Percentiles rank a stretch among this genome's conserved stretches.
These are phyloP conservation scores for Lophium mytilinum DNA, from an alignment of 495 filamentous ascomycete species.

Conservation along the genomic window DNA sequence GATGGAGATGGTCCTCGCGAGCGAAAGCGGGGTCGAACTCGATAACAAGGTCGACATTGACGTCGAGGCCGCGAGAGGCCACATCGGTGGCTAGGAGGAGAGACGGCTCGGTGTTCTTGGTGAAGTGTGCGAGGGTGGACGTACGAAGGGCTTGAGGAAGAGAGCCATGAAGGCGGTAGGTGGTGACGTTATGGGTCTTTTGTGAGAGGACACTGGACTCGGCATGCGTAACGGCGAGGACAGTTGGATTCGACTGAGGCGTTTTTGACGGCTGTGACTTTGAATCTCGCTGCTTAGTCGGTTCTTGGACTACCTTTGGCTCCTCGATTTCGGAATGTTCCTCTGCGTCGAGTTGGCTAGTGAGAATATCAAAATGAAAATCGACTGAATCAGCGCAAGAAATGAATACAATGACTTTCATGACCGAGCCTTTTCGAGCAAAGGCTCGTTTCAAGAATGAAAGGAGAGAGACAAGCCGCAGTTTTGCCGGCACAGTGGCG, in stretches of 20 bases:
- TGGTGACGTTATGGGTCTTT: constrained; percentile 40
- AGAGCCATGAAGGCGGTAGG: constrained; percentile 93
- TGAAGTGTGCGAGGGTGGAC: constrained; percentile 71
- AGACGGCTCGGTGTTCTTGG: constrained; percentile 50
- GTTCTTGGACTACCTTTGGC: constrained; percentile 7
- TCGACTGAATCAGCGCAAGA: constrained; percentile 95
- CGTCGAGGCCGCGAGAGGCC: constrained; percentile 84
- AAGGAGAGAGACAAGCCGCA: constrained; percentile 78
- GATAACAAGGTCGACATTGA: constrained; percentile 86
- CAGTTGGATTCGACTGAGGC: constrained; percentile 23
- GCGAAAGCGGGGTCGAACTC: constrained; percentile 94
- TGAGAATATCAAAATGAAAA: constrained; percentile 89
- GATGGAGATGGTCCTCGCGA: constrained; percentile 83
- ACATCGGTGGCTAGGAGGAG: constrained; percentile 93
- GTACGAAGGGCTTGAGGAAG: constrained; percentile 79
- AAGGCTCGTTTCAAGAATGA: constrained; percentile 80
- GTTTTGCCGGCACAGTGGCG: constrained; percentile 75
- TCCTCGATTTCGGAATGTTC: constrained; percentile 22
- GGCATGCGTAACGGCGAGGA: constrained; percentile 20
- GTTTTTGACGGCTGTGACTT: constrained; percentile 3
- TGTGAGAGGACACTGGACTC: constrained; percentile 18
- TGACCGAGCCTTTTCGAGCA: constrained; percentile 73
- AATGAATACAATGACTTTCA: constrained; percentile 94
- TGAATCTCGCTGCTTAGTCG: constrained; percentile 1
- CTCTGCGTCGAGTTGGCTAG: constrained; percentile 31